Evolutionary conservation across 306 rosid species (phyloP).

Genomic region (Vicia villosa): DNA sequence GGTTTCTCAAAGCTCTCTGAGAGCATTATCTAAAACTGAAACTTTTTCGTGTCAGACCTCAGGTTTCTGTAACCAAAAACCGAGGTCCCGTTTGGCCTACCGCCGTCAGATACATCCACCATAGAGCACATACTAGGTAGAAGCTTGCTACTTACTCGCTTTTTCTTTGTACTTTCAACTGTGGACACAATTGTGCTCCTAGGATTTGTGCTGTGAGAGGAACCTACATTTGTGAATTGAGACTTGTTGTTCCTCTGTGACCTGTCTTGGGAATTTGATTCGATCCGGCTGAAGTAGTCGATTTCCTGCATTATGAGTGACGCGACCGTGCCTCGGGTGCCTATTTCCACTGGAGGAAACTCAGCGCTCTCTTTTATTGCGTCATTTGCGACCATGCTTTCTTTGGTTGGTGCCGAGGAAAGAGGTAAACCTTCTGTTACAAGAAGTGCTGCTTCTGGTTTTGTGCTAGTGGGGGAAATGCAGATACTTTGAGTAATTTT

Average conservation of each 20-base stretch:
- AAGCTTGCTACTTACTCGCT: conserved; percentile 50
- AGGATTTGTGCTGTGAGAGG: conserved; percentile 45
- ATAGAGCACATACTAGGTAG: conserved; percentile 68
- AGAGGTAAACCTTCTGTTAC: conserved; percentile 42
- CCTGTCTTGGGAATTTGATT: conserved; percentile 40
- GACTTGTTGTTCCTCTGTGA: conserved; percentile 44
- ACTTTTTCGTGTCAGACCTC: conserved; percentile 56
- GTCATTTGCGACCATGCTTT: conserved; percentile 39
- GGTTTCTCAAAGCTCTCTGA: conserved; percentile 86
- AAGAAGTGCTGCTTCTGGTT: conserved; percentile 45
- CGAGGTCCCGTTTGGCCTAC: conserved; percentile 50
- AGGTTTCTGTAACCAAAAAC: conserved; percentile 61
- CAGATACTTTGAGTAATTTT: conserved; percentile 46
- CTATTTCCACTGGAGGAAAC: conserved; percentile 56
- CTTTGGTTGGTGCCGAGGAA: conserved; percentile 45
- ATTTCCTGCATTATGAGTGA: conserved; percentile 74
- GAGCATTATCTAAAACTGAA: conserved; percentile 65
- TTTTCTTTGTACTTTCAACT: conserved; percentile 58
- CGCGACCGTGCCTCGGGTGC: conserved; percentile 68
- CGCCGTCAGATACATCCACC: conserved; percentile 63
- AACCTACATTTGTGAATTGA: conserved; percentile 38
- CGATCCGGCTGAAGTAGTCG: conserved; percentile 54
- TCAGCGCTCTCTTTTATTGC: conserved; percentile 49
- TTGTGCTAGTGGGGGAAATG: conserved; percentile 45
- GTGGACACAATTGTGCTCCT: conserved; percentile 43